Conservation (phyloP, 768 basidiomycete genomes). For the Phaeotremella fagi region DNA sequence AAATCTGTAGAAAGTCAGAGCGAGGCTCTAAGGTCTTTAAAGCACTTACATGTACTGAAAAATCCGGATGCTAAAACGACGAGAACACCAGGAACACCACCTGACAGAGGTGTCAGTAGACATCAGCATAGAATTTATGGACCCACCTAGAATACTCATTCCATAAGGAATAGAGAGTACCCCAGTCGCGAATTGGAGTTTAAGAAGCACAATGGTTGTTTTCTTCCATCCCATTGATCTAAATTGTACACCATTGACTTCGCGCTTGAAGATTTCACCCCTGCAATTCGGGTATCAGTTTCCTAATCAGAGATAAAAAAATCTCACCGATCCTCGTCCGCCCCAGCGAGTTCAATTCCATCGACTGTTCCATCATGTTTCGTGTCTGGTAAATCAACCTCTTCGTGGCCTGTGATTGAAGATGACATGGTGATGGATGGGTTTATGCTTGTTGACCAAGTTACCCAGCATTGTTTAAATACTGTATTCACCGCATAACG, state of each 20-base stretch:
- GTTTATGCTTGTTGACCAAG: no score
- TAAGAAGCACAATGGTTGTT: conserved; percentile 17
- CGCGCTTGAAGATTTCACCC: conserved; percentile 13
- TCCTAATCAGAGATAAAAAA: no score
- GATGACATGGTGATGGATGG: no score
- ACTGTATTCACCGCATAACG: no score
- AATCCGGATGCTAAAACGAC: conserved; percentile 7
- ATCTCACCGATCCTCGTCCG: no score
- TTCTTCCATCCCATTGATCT: conserved; percentile 12
- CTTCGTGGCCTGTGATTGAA: no score
- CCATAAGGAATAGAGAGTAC: conserved; percentile 14
- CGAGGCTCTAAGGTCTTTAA: background rate
- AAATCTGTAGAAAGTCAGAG: background rate
- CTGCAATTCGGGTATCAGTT: background rate
- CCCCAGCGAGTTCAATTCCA: no score
- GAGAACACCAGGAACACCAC: conserved; percentile 10
- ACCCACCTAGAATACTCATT: conserved; percentile 10
- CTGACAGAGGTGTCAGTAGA: background rate
- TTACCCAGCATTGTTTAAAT: no score
- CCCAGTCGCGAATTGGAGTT: conserved; percentile 19
- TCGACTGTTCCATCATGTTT: no score
- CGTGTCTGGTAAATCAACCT: no score
- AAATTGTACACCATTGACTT: conserved; percentile 13
- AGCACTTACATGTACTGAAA: conserved; percentile 3
- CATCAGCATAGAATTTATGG: background rate